Evolutionary conservation across 331 rosid species (phyloP), one percentile per base, ranked within the genome.

Genomic region (Pyrus hybrid): DNA sequence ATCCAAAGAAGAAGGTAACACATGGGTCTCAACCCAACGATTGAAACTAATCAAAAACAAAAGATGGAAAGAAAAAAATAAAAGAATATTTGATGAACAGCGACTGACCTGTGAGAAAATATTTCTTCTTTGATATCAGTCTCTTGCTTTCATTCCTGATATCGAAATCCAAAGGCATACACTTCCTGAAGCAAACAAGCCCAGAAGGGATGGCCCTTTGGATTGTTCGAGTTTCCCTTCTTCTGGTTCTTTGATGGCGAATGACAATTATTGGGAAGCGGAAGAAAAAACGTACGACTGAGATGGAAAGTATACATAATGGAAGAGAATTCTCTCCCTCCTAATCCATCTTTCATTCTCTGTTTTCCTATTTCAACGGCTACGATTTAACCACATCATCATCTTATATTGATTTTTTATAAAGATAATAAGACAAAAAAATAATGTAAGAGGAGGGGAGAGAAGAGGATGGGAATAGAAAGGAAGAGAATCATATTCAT

Each of bases 201-300:
- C 81, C 86, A 56, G 87, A 85, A 58, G 83, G 87, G 90, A 82
- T 81, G 83, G 83, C 75, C 80, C 76, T 64, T 83, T 81, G 89
- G 90, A 76, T 84, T 77, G 78, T 77, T 25, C 51, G 12, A 16
- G 20, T 70, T 33, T 66, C 37, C 43, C 82, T 68, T 76, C 79
- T 30, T 68, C 76, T 21, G 73, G 76, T 53, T 77, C 69, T 62
- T 41, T 21, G 29, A 76, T 5, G 41, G 63, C 67, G 45, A 26
- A 26, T 62, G 37, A 8, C 72, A 57, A 72, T 41, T 41, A 41
- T 41, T 41, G 60, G 80, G 10, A 49, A 49, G 18, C 56, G 53
- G 13, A 68, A 13, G 29, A 20, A 13, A 22, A 26, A 32, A 18
- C 25, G 49, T 45, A 21, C 3, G 29, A 78, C 3, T 25, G 25